These are phyloP conservation scores for Microcera coccophila DNA, from an alignment of 2,329 filamentous ascomycete genomes.

Conservation along the genomic window DNA sequence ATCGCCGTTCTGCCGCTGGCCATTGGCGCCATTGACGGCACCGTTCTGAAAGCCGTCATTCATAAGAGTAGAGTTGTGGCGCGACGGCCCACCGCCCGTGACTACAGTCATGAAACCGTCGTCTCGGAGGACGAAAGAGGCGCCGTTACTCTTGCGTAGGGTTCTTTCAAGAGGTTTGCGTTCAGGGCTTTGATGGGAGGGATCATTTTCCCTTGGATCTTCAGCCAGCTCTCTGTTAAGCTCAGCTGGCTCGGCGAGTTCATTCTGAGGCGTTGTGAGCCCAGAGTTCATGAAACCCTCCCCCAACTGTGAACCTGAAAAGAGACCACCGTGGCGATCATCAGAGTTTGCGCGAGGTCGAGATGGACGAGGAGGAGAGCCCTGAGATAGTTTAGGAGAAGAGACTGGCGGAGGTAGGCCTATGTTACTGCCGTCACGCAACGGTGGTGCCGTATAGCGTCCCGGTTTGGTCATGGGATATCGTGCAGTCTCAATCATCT, in stretches of 20 bases:
- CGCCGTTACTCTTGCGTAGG: neutral
- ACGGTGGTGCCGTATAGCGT: constrained; percentile 27
- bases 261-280: constrained; percentile 35
- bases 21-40: constrained; percentile 11
- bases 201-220: constrained; percentile 16
- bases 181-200: constrained; percentile 4
- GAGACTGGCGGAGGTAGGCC: constrained; percentile 19
- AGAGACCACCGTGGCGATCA: constrained; percentile 26
- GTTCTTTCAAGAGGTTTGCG: neutral
- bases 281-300: constrained; percentile 40
- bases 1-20: constrained; percentile 14
- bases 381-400: constrained; percentile 15
- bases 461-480: constrained; percentile 33
- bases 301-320: constrained; percentile 37
- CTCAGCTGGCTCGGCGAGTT: constrained; percentile 23
- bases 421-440: constrained; percentile 22
- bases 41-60: constrained; percentile 33
- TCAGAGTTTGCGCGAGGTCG: constrained; percentile 12
- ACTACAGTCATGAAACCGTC: constrained; percentile 37
- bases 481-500: constrained; percentile 33
- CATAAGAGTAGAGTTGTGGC: constrained; percentile 25
- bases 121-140: constrained; percentile 35
- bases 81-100: constrained; percentile 15
- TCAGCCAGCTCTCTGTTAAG: constrained; percentile 9
- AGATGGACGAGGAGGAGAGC: constrained; percentile 20